Percentiles rank a stretch among this genome's conserved stretches.
phyloP scores from a whole-genome alignment of 768 basidiomycete genomes.

The Cystobasidium tubakii region DNA sequence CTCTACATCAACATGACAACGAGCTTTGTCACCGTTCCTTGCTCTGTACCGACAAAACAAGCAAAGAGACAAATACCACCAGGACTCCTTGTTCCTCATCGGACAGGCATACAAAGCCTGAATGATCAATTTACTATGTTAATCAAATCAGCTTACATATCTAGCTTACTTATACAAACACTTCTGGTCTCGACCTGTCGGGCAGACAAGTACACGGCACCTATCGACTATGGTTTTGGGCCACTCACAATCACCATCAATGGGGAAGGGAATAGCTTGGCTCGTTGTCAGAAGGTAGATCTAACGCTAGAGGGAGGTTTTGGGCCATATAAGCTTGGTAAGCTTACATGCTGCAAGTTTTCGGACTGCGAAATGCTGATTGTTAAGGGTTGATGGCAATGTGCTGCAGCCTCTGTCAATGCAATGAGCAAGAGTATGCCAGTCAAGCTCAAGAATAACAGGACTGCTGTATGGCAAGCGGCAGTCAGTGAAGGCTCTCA shows the following conservation, averaged over 20 bases:
- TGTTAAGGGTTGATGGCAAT: not conserved
- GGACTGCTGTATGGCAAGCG: not conserved
- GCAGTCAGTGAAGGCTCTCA: slow-evolving; percentile 7
- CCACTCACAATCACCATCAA: not conserved
- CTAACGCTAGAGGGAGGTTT: slow-evolving; percentile 1
- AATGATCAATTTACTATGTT: no score
- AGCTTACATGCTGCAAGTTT: not conserved
- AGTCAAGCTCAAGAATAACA: slow-evolving; percentile 4
- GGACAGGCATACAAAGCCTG: no score
- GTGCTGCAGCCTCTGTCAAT: slow-evolving; percentile 3
- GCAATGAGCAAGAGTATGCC: slow-evolving; percentile 2
- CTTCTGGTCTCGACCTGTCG: not conserved
- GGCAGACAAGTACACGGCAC: slow-evolving; percentile 12
- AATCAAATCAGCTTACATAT: no score
- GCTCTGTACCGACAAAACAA: no score
- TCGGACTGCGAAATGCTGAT: not conserved
- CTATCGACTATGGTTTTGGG: slow-evolving; percentile 24
- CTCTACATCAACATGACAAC: no score
- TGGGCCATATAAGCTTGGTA: slow-evolving; percentile 12
- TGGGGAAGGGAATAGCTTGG: not conserved
- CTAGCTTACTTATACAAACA: not conserved
- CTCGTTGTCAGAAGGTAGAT: not conserved
- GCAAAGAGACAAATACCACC: no score
- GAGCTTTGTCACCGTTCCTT: no score
- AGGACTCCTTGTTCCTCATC: no score